Conservation (phyloP, 164 flowering plant species). For the Aristolochia californica region DNA sequence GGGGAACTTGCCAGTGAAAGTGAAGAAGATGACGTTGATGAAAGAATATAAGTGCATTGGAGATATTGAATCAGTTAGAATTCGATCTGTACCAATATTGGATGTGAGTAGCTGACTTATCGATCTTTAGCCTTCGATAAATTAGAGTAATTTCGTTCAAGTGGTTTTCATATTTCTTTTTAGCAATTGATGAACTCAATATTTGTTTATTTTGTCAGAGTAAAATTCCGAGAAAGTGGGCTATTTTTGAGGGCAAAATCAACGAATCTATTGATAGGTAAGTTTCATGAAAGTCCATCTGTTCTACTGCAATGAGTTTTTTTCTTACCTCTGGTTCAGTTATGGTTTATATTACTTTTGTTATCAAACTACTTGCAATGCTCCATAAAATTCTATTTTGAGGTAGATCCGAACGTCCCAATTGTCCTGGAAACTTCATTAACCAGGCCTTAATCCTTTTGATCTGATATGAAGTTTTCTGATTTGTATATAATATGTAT, state of each 20-base stretch:
- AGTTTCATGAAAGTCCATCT: background rate
- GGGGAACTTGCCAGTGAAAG: conserved; percentile 83
- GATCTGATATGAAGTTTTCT: no score
- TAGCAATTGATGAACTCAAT: background rate
- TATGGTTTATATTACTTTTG: background rate
- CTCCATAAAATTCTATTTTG: no score
- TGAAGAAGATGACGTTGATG: conserved; percentile 68
- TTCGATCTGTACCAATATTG: conserved; percentile 73
- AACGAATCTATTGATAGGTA: conserved; percentile 78
- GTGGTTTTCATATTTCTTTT: no score
- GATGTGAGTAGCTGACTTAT: conserved; percentile 53
- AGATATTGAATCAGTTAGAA: conserved; percentile 80
- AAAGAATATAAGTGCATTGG: conserved; percentile 80
- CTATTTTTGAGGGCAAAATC: conserved; percentile 52
- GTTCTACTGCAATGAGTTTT: background rate
- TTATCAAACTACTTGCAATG: no score
- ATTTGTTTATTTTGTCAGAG: conserved; percentile 32
- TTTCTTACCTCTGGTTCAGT: background rate
- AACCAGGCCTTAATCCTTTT: no score
- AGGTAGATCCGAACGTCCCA: no score
- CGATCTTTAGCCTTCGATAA: background rate
- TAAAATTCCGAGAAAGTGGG: conserved; percentile 78
- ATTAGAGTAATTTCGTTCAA: no score
- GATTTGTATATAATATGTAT: no score
- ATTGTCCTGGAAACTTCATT: no score